Percentiles rank a stretch among this genome's conserved stretches.
These are phyloP conservation scores for Pichia deserticola DNA, from an alignment of 805 yeast species.

Conservation along the genomic window DNA sequence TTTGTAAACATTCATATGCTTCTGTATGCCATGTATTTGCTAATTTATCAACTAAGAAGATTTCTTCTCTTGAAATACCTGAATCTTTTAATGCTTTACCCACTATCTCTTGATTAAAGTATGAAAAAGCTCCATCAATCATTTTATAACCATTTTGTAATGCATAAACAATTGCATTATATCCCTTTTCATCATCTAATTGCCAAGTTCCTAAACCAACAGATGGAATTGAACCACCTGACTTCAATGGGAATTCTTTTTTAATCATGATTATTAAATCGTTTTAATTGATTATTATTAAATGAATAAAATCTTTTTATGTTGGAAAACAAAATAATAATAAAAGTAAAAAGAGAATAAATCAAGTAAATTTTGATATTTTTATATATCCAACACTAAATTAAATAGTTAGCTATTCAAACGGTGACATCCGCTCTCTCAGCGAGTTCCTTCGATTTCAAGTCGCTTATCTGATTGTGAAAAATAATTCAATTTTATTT, in stretches of 20 bases:
- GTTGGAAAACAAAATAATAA: too few relatives aligned
- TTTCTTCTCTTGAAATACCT: slow-evolving; percentile 26
- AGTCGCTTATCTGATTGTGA: too few relatives aligned
- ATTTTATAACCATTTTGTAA: slow-evolving; percentile 63
- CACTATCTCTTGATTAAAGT: slow-evolving; percentile 53
- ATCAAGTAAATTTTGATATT: too few relatives aligned
- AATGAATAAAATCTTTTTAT: too few relatives aligned
- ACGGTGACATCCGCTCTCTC: too few relatives aligned
- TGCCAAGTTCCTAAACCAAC: slow-evolving; percentile 53
- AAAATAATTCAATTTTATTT: too few relatives aligned
- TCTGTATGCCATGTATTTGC: slow-evolving; percentile 26
- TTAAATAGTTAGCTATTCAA: too few relatives aligned
- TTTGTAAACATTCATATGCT: slow-evolving; percentile 32
- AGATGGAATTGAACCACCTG: slow-evolving; percentile 47
- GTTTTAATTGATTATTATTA: not conserved
- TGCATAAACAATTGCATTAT: slow-evolving; percentile 46
- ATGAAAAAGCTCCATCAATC: slow-evolving; percentile 60
- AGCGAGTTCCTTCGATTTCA: too few relatives aligned
- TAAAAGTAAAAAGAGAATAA: too few relatives aligned
- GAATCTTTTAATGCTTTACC: slow-evolving; percentile 49
- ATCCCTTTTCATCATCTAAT: slow-evolving; percentile 32
- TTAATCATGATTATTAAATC: not conserved
- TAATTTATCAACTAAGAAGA: slow-evolving; percentile 34
- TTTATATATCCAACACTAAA: too few relatives aligned
- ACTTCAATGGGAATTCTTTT: slow-evolving; percentile 27